A percentile compares a stretch with the other conserved stretches of the same genome.
These are phyloP conservation scores for Achaetomium macrosporum DNA, from an alignment of 2,329 filamentous ascomycete species.

Conservation along the genomic window DNA sequence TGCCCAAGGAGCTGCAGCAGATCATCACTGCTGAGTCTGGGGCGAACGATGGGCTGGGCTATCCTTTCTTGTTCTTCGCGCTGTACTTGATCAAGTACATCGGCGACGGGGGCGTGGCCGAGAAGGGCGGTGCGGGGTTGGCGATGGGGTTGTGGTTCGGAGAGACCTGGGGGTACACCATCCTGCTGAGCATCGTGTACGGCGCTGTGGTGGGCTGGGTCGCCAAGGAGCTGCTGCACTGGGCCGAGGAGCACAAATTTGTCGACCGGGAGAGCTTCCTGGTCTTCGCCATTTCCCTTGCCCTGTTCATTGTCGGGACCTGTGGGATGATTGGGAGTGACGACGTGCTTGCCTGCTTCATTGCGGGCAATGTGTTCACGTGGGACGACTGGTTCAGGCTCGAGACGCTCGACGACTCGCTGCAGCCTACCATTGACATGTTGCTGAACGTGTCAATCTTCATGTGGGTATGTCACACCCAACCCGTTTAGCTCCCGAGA, in stretches of 20 bases:
- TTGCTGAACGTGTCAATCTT: conserved; percentile 84
- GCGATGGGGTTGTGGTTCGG: conserved; percentile 79
- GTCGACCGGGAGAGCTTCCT: conserved; percentile 85
- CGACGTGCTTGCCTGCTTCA: conserved; percentile 86
- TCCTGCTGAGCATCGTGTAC: conserved; percentile 71
- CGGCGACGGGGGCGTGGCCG: conserved; percentile 49
- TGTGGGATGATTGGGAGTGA: conserved; percentile 83
- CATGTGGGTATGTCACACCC: conserved; percentile 48
- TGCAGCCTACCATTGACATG: conserved; percentile 96
- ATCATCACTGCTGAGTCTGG: conserved; percentile 79
- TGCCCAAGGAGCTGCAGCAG: conserved; percentile 73
- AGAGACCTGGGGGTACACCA: conserved; percentile 79
- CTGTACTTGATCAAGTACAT: conserved; percentile 77
- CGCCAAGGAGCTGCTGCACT: conserved; percentile 75
- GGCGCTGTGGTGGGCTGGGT: conserved; percentile 74
- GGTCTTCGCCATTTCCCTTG: conserved; percentile 77
- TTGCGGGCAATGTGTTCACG: conserved; percentile 85
- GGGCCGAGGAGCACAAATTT: conserved; percentile 73
- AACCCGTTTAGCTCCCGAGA: too few relatives aligned
- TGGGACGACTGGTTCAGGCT: conserved; percentile 90
- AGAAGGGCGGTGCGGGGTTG: conserved; percentile 52
- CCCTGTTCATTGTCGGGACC: conserved; percentile 81
- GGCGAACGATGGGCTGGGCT: conserved; percentile 83
- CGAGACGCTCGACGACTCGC: conserved; percentile 80
- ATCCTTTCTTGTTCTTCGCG: conserved; percentile 81